These are phyloP conservation scores for Epichloe elymi DNA, from an alignment of 2,329 filamentous ascomycete genomes.

Conservation along the genomic window DNA sequence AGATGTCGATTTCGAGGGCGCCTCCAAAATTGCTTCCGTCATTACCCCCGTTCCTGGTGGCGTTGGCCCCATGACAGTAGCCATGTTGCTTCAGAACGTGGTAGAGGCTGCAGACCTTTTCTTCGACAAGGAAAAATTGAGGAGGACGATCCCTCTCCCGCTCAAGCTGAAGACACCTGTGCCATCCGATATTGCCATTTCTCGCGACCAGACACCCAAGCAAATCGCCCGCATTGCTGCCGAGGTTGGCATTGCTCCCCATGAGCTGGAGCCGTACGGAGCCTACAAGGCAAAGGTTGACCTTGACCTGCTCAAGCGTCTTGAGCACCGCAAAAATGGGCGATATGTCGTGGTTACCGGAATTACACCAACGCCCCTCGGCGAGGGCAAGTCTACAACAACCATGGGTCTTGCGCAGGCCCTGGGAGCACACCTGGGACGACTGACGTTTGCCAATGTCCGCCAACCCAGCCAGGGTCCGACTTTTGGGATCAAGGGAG, in stretches of 20 bases:
- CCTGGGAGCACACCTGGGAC: slow-evolving; percentile 74
- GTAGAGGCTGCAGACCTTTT: slow-evolving; percentile 72
- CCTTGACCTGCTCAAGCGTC: slow-evolving; percentile 64
- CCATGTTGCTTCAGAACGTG: slow-evolving; percentile 94
- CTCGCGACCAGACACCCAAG: slow-evolving; percentile 82
- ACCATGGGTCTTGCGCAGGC: slow-evolving; percentile 93
- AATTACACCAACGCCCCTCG: slow-evolving; percentile 91
- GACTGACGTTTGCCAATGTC: slow-evolving; percentile 89
- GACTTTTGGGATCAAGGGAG: slow-evolving; percentile 98
- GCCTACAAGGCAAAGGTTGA: slow-evolving; percentile 94
- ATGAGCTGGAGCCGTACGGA: slow-evolving; percentile 90
- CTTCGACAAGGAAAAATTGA: slow-evolving; percentile 70
- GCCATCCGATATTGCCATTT: slow-evolving; percentile 92
- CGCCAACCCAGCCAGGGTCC: slow-evolving; percentile 93
- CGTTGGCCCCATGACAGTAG: slow-evolving; percentile 97
- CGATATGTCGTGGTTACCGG: slow-evolving; percentile 88
- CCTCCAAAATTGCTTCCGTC: slow-evolving; percentile 71
- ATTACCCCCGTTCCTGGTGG: slow-evolving; percentile 96
- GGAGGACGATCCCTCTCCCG: slow-evolving; percentile 70
- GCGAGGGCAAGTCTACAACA: slow-evolving; percentile 96
- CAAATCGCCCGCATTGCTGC: slow-evolving; percentile 71
- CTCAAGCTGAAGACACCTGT: slow-evolving; percentile 69
- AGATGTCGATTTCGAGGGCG: slow-evolving; percentile 85
- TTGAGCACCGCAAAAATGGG: slow-evolving; percentile 78
- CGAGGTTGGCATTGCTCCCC: slow-evolving; percentile 75